Base-by-base conservation (phyloP, 1,284 basidiomycete species). In the Naganishia sp. region DNA sequence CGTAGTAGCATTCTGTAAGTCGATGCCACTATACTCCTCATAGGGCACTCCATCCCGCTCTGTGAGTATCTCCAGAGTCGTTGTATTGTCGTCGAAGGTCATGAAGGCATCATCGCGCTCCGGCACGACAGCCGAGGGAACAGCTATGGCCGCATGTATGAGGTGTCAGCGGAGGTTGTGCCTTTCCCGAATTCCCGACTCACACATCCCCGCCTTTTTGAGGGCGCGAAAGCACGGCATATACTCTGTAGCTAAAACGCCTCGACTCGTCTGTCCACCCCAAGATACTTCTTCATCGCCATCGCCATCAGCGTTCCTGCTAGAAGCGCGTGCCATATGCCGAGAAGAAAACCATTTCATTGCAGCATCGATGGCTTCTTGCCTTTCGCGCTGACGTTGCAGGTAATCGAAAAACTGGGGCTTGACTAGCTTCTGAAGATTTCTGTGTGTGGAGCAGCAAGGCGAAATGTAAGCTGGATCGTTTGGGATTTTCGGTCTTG, bases 361-460 rank as follows among this genome's bases (percentile, higher is more conserved):
- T n/a, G 39, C 57, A 32, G 55, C 65, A 17, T 41, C 65, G 7
- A 66, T 32, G 45, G 50, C 25, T 35, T 46, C 21, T 39, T 50
- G 61, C 31, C 49, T 54, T 39, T 65, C 55, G 32, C 66, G 67
- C 57, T 18, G 52, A 28, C 58, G 42, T 25, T 54, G 58, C 31
- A 74, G 74, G 1, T 74, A 70, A 31, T 81, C 80, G 77, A 83
- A 84, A 72, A 81, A 80, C 42, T 81, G 79, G 2, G 82, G 80
- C 67, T 84, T 84, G 63, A 79, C 75, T 21, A 92, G 81, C 73
- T 90, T 92, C 76, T 97, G 94, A 2, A 84, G 83, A 21, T 64
- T 67, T 57, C 78, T 76, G 55, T 31, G 67, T 28, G 28, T 28
- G 3, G 28, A 5, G 28, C 28, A 53, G 18, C 18, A 3, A 9